phyloP scores from a whole-genome alignment of 208 protist genomes.

The Trypanosoma brucei region DNA sequence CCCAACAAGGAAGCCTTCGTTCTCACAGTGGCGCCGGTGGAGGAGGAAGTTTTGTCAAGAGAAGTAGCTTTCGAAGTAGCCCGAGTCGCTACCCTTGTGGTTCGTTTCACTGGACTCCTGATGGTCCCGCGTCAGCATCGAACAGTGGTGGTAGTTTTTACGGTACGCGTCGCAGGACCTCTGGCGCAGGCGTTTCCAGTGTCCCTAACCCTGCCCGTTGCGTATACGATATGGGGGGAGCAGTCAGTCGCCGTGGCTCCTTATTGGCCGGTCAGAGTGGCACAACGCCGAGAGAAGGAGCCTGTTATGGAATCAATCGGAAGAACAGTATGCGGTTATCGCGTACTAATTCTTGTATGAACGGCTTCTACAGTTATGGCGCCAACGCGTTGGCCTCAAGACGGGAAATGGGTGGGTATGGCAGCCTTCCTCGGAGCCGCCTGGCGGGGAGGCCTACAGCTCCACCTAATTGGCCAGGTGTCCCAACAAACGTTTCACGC shows the following conservation, averaged over 20 bases:
- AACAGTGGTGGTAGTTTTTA: not conserved
- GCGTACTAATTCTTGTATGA: conserved; percentile 6
- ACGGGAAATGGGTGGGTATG: not conserved
- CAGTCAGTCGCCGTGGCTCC: too few species aligned
- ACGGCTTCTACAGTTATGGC: conserved; percentile 12
- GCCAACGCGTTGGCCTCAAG: not conserved
- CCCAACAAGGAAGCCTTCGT: not conserved
- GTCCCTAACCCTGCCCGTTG: too few species aligned
- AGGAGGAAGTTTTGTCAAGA: not conserved
- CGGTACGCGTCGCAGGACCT: not conserved
- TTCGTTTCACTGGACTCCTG: not conserved
- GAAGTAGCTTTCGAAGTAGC: not conserved
- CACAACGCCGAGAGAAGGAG: not conserved
- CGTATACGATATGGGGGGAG: too few species aligned
- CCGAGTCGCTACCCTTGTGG: not conserved
- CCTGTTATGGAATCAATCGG: not conserved
- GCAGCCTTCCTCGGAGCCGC: not conserved
- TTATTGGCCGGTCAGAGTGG: too few species aligned
- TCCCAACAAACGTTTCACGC: not conserved
- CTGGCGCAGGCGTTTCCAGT: not conserved
- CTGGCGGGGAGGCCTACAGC: conserved; percentile 3
- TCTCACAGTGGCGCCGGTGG: not conserved
- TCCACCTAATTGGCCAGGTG: conserved; percentile 5
- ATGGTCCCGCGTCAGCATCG: not conserved
- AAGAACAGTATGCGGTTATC: conserved; percentile 13